Conservation (phyloP, 2,329 filamentous ascomycete species). For the Botrytis galanthina region DNA sequence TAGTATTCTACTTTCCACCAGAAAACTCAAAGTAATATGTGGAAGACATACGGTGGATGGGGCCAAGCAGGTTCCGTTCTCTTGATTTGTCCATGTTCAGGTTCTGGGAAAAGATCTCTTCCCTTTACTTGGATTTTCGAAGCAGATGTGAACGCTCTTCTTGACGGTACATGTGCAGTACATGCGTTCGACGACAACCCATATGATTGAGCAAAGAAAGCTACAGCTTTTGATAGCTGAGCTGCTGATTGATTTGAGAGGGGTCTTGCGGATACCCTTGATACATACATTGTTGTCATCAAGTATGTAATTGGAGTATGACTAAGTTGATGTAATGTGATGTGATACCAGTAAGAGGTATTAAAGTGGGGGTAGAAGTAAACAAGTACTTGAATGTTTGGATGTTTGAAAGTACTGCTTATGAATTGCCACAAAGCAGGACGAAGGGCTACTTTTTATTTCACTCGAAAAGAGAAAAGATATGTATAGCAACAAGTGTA, state of each 20-base stretch:
- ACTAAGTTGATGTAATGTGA: neutral
- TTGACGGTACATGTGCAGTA: slow-evolving; percentile 23
- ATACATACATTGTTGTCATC: slow-evolving; percentile 32
- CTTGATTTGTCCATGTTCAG: slow-evolving; percentile 47
- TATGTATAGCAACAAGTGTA: neutral
- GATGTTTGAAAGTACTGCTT: neutral
- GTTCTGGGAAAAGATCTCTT: slow-evolving; percentile 36
- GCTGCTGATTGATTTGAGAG: slow-evolving; percentile 31
- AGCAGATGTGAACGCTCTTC: slow-evolving; percentile 35
- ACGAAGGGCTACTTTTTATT: slow-evolving; percentile 2
- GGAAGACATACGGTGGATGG: slow-evolving; percentile 36
- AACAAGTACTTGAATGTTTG: neutral
- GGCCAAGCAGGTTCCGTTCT: slow-evolving; percentile 66
- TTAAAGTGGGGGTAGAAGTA: neutral
- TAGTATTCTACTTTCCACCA: neutral
- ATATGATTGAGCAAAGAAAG: slow-evolving; percentile 31
- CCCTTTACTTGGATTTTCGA: slow-evolving; percentile 29
- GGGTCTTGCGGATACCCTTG: slow-evolving; percentile 31
- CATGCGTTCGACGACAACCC: slow-evolving; percentile 21
- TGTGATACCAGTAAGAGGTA: neutral
- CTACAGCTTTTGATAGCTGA: slow-evolving; percentile 33
- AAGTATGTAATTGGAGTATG: neutral
- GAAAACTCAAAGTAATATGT: neutral
- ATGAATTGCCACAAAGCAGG: neutral
- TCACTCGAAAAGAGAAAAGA: slow-evolving; percentile 8